Evolutionary conservation across 441 rosid species (phyloP), one percentile per base, ranked within the genome.

Genomic region (Euphorbia corollata): DNA sequence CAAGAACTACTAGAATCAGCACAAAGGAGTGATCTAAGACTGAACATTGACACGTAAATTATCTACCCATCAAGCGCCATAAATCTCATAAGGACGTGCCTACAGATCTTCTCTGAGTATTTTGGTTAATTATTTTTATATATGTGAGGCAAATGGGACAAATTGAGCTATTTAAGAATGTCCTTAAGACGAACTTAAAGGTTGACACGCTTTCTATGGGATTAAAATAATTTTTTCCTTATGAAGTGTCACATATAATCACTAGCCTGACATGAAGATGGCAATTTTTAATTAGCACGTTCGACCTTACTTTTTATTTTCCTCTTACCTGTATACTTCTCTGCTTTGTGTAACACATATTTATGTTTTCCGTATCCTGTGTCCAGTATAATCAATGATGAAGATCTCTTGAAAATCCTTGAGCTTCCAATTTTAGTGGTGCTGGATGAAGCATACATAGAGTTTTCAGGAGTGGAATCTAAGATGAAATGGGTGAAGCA

Each of bases 401-500:
- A 85, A n/a, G 97, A 83, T 78, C 85, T 94, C 54, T 65, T 91
- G 78, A 84, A 79, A 82, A 86, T 94, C 84, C 84, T 94, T 67
- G 81, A 77, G 53, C 84, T 93, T 78, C 96, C 97, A 11, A 69
- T 93, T 69, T 82, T 93, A 74, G 97, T 93, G 70, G 97, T 93
- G 65, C 79, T 91, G 60, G 99, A 93, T 81, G 99, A 93, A 72
- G 99, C 99, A 71, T 93, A 93, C 70, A 81, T 89, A 9, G 97
- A 93, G 74, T 91, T 93, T 82, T 87, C 99, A 9, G 91, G 93
- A 69, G 41, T 80, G 13, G 90, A 89, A 75, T 91, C 99, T 54
- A 81, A 68, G 75, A 89, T 93, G 96, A 85, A 82, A 72, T 91
- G 96, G 99, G 99, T 91, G 78, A 93, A 91, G 82, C 76, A 86